Evolutionary conservation across 1,139 yeast species (phyloP), one percentile per base, ranked within the genome.

Genomic region (Williopsis jadinii): DNA sequence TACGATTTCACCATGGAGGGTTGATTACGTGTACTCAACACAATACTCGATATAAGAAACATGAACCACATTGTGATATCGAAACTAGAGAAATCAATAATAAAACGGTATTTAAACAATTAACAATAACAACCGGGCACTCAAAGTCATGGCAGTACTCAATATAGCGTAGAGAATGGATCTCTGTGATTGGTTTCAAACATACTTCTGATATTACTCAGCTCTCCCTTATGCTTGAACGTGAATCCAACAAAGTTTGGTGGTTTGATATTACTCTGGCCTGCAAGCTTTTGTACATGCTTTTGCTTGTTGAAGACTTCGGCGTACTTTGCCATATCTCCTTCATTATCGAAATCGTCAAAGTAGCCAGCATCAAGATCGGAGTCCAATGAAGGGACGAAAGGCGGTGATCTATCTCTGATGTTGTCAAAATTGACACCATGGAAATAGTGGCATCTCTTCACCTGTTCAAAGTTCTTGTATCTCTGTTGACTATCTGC

Each of bases 341-440:
- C 90, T 57, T 90, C 97, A 62, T 87, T 94, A 48, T 86, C 88
- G 60, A 94, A 94, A 61, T 94, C 98, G 64, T 94, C 99, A 61
- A 94, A 94, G 66, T 94, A 94, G 1, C 98, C 99, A 1, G 97
- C 97, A 66, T 94, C 99, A 49, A 90, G 94, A 58, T 94, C 98
- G 47, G 88, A 85, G 59, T 92, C 97, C 49, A 94, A 72, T 58
- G 94, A 96, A 2, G 99, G 99, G 28, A 94, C 85, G 62, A 94
- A 94, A 27, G 99, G 99, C 5, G 98, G 96, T 19, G 80, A 72
- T 48, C 79, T 73, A 30, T 65, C 66, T 56, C 96, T 76, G 51
- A 94, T 64, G 26, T 65, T 66, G 4, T 72, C 76, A 83, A 95
- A 92, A 55, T 85, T 81, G 28, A 88, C 77, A 53, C 90, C 97